Percentiles rank a stretch among this genome's conserved stretches.
Evolutionary conservation across 2,329 filamentous ascomycete genomes (phyloP).

Genomic region (Purpureocillium lavendulum): DNA sequence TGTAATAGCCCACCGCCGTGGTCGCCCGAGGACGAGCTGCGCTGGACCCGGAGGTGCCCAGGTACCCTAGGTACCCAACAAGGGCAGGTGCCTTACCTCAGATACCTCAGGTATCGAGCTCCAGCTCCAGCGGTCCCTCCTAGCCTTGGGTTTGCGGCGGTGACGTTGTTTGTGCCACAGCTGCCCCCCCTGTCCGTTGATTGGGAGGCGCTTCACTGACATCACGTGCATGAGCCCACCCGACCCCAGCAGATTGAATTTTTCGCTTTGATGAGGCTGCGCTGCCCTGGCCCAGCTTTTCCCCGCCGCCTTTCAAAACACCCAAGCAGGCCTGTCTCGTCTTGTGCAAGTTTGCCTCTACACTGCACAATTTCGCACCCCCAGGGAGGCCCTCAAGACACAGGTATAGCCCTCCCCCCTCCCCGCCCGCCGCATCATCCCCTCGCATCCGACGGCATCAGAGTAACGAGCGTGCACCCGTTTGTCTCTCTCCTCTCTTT

Average conservation of each 20-base stretch:
- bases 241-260: conserved; percentile 28
- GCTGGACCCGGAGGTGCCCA: too few species aligned
- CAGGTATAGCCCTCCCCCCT: conserved; percentile 10
- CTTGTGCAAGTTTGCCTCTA: conserved; percentile 24
- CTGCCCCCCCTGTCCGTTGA: conserved; percentile 1
- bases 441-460: background rate
- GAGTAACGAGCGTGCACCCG: conserved; percentile 1
- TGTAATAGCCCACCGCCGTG: too few species aligned
- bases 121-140: too few species aligned
- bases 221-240: conserved; percentile 26
- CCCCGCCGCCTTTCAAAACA: conserved; percentile 35
- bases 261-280: conserved; percentile 24
- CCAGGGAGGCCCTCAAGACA: conserved; percentile 13
- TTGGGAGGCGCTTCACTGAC: conserved; percentile 8
- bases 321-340: conserved; percentile 25
- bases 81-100: too few species aligned
- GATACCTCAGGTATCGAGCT: too few species aligned
- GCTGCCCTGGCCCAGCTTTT: conserved; percentile 24
- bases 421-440: conserved; percentile 15
- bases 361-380: conserved; percentile 19
- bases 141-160: too few species aligned
- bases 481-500: conserved; percentile 11
- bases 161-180: too few species aligned
- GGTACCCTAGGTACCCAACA: too few species aligned
- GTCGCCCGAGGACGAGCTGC: too few species aligned